Base-by-base conservation (phyloP, 2,329 filamentous ascomycete genomes). In the Penicillium thymicola region DNA sequence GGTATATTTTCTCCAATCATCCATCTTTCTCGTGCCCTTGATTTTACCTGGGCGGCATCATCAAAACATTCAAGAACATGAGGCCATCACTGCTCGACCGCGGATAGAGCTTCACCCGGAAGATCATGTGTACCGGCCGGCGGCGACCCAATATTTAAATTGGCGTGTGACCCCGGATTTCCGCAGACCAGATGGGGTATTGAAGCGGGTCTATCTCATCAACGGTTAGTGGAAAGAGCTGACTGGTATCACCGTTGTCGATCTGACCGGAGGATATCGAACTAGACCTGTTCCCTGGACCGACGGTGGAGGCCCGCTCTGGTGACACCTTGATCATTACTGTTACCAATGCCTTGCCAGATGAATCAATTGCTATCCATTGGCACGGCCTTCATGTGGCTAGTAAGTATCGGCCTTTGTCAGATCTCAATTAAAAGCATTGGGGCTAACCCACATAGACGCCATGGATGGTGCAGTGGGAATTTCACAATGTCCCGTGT, bases 401-500 rank as follows among this genome's bases (percentile, higher is more conserved):
- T 57, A 74, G 75, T 76, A 63, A 42, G 57, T 32, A 8, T 9
- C 23, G 42, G 27, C 36, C 18, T n/a, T 27, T 23, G 10, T 2
- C 28, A 18, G 7, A n/a, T 5, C 13, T 21, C 13, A 7, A 23
- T 27, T 9, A 18, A 25, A 46, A 10, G 1, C 16, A 9, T 32
- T 3, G 14, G 46, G n/a, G 30, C 57, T 63, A 44, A 64, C 18
- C 1, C 13, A 9, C 9, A 13, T 55, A 68, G 67, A 69, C 58
- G 54, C 59, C 28, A 90, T 91, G 85, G 89, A 93, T 70, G 89
- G 89, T 0, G 84, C 87, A 0, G 74, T 76, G 0, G 80, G 81
- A 45, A 83, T 89, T 27, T 83, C 86, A 1, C 89, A 92, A 68
- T 90, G 87, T 61, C 70, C 80, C 2, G 87, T 92, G 54, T 5